Evolutionary conservation across 495 filamentous ascomycete genomes (phyloP), one percentile per base, ranked within the genome.

Genomic region (Clavariopsis aquatica): DNA sequence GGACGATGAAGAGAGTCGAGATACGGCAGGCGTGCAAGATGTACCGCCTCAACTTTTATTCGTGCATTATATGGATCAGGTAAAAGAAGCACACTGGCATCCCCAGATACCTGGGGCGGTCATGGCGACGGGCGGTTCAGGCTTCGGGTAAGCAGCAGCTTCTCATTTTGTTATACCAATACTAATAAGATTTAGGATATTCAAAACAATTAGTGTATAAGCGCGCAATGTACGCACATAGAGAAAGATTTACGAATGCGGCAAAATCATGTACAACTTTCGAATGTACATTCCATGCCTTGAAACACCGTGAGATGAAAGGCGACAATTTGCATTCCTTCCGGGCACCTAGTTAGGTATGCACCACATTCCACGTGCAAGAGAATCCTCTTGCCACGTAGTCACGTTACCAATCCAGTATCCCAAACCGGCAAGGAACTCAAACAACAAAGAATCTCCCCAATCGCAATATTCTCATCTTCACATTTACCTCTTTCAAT

Each of bases 31-130:
- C 26, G 85, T 93, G 45, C 84, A 87, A 57, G 94, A 94, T 62
- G 91, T 98, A 66, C 94, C 94, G 56, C 92, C 94, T 31, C 94
- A 98, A 73, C 75, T 98, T 69, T 78, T 98, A 65, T 98, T 98
- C 78, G 90, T 96, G 69, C 94, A 98, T 78, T 96, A 95, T 72
- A 91, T 93, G 80, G 91, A 94, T 67, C 82, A 86, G 68, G 91
- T 92, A 55, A 98, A 97, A 83, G 94, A 98, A 75, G 77, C 89
- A 52, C 94, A 98, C 77, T 98, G 94, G 92, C 94, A 98, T 76
- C 88, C 88, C 22, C 94, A 98, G 78, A 96, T 96, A 73, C 92
- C 92, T 0, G 94, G 94, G n/a, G 84, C 83, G 22, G 78, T 97
- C 26, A 87, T 97, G 77, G 92, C 91, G 9, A 98, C 94, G 6